Evolutionary conservation across 306 rosid species (phyloP).

Genomic region (Quercus glauca): DNA sequence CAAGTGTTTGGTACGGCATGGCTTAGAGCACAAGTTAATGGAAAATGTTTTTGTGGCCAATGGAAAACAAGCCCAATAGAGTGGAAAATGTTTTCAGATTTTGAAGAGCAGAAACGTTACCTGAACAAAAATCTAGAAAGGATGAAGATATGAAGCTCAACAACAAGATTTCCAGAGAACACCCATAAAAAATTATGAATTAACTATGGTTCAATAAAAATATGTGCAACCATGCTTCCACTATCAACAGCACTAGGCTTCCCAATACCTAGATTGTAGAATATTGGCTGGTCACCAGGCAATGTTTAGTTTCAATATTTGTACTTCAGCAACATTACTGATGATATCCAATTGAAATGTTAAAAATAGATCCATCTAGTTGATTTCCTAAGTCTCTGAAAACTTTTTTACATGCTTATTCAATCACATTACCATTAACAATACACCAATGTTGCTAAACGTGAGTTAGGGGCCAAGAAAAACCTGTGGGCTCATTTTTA

Average conservation of each 20-base stretch:
- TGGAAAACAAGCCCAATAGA: too few relatives aligned
- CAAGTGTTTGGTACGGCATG: too few relatives aligned
- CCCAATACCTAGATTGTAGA: not conserved
- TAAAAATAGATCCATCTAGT: not conserved
- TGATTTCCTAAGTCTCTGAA: not conserved
- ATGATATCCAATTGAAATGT: not conserved
- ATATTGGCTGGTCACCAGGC: not conserved
- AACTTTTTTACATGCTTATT: not conserved
- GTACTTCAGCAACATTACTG: not conserved
- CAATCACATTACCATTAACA: not conserved
- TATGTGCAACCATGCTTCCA: not conserved
- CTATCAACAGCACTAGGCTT: not conserved
- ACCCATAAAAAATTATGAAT: not conserved
- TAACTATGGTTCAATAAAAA: not conserved
- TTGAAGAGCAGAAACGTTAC: too few relatives aligned
- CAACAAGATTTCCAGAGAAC: not conserved
- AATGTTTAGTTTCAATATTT: not conserved
- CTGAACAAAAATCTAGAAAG: not conserved
- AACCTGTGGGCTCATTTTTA: not conserved
- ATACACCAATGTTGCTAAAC: not conserved
- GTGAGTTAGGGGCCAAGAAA: too few relatives aligned
- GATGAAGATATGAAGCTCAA: not conserved
- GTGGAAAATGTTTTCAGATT: too few relatives aligned
- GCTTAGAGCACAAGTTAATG: too few relatives aligned
- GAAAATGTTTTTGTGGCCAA: too few relatives aligned